Percentiles rank a stretch among this genome's conserved stretches.
Evolutionary conservation across 1,284 basidiomycete species (phyloP).

Genomic region (Sanguinoderma infundibulare): DNA sequence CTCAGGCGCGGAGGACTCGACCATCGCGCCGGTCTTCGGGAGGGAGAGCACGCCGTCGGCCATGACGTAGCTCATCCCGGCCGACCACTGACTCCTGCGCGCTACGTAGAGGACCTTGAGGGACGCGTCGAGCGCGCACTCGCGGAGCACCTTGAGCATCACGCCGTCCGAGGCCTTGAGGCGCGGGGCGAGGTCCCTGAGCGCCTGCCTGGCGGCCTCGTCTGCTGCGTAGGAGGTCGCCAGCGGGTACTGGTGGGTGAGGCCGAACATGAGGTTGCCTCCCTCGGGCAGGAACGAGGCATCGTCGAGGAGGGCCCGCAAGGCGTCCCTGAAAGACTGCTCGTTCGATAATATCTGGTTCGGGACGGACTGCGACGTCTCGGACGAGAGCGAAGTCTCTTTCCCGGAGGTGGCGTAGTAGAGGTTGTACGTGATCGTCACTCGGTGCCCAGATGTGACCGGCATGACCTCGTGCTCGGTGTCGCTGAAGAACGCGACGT

Average conservation of each 20-base stretch:
- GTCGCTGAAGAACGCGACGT: slow-evolving; percentile 47
- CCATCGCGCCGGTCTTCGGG: not conserved
- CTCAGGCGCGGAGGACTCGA: not conserved
- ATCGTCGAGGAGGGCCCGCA: slow-evolving; percentile 32
- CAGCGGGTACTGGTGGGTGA: slow-evolving; percentile 40
- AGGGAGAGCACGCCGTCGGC: slow-evolving; percentile 6
- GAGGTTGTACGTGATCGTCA: slow-evolving; percentile 49
- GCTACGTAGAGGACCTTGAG: slow-evolving; percentile 19
- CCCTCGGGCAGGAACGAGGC: slow-evolving; percentile 35
- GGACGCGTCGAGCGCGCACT: slow-evolving; percentile 15
- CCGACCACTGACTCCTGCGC: not conserved
- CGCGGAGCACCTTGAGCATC: not conserved
- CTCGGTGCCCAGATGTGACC: slow-evolving; percentile 42
- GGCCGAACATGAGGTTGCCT: slow-evolving; percentile 41
- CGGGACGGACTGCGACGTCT: not conserved
- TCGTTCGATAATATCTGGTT: not conserved
- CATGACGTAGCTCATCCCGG: not conserved
- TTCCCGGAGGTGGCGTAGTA: slow-evolving; percentile 24
- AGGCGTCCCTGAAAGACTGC: slow-evolving; percentile 9
- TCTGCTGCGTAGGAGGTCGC: not conserved
- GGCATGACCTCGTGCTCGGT: slow-evolving; percentile 49
- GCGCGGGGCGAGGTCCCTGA: slow-evolving; percentile 3
- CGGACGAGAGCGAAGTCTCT: not conserved
- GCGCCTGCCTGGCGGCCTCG: not conserved
- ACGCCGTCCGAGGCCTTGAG: slow-evolving; percentile 34